Evolutionary conservation across 495 filamentous ascomycete species (phyloP), one percentile per base, ranked within the genome.

Genomic region (Aeminium ludgeri): DNA sequence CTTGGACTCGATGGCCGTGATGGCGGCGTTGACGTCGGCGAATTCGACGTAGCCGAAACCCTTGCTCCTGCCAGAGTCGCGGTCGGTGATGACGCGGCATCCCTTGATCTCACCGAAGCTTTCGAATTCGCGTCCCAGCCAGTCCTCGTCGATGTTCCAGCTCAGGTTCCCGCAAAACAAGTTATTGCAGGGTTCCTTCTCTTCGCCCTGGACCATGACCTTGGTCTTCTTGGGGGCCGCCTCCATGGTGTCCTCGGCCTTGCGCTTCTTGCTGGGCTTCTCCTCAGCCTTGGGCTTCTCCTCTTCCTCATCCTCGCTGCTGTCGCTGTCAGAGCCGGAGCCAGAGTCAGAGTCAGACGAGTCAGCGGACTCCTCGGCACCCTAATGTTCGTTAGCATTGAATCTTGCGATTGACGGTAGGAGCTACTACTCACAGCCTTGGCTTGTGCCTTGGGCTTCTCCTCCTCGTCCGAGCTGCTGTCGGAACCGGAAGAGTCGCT

Each of bases 41-140:
- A 84, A 97, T 65, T 97, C 89, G 48, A 95, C 85, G 57, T 95
- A 97, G 49, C 91, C 89, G 62, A 91, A 97, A 48, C 89, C 89
- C 60, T 82, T 86, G 55, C 87, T 92, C 52, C 83, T 81, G 44
- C 82, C 81, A 55, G 68, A 71, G 19, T 75, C 76, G 53, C 76
- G 74, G 62, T 97, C 89, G 38, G 74, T 80, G 55, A 96, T 79
- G 54, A 97, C 75, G 48, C 81, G 75, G 41, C 73, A 74, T 51
- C 76, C 69, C 54, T 69, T 63, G 42, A 94, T 67, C 51, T 80
- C 80, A 49, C 82, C 86, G 57, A 78, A 92, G 34, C 68, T 63
- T 66, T 84, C 72, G 61, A 97, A 96, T 62, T 93, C 81, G 49
- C 78, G 71, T 46, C 70, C 70, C 40, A 97, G 76, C 74, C 78